Percentiles rank a stretch among this genome's conserved stretches.
These are phyloP conservation scores for Scheffersomyces amazonensis DNA, from an alignment of 805 yeast species.

Conservation along the genomic window DNA sequence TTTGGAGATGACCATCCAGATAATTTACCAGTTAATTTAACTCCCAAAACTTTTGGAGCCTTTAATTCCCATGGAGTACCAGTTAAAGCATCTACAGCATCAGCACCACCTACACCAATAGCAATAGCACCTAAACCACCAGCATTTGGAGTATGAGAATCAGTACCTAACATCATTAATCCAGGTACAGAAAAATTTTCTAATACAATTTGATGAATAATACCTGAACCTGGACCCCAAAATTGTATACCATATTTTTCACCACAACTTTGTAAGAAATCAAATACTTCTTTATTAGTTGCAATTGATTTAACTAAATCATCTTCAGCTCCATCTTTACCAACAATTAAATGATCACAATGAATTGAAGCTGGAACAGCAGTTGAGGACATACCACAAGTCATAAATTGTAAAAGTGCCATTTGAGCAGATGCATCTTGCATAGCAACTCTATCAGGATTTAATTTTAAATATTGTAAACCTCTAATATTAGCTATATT, in stretches of 20 bases:
- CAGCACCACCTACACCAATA: slow-evolving; percentile 99
- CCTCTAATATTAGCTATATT: slow-evolving; percentile 68
- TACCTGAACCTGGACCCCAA: slow-evolving; percentile 99
- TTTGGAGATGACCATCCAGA: slow-evolving; percentile 97
- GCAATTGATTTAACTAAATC: slow-evolving; percentile 81
- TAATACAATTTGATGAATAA: slow-evolving; percentile 94
- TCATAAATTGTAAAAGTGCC: slow-evolving; percentile 98
- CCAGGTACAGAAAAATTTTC: slow-evolving; percentile 98
- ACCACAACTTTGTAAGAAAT: slow-evolving; percentile 89
- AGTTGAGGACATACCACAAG: slow-evolving; percentile 84
- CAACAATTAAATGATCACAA: slow-evolving; percentile 97
- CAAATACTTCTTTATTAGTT: slow-evolving; percentile 92
- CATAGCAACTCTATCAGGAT: slow-evolving; percentile 98
- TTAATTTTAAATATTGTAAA: slow-evolving; percentile 80
- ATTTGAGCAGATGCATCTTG: slow-evolving; percentile 99
- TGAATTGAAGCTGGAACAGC: slow-evolving; percentile 95
- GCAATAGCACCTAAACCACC: slow-evolving; percentile 99
- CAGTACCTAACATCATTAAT: slow-evolving; percentile 95
- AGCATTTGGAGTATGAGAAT: slow-evolving; percentile 98
- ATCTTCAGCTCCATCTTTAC: slow-evolving; percentile 84
- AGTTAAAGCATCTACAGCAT: slow-evolving; percentile 96
- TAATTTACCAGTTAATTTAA: slow-evolving; percentile 84
- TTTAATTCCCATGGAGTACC: slow-evolving; percentile 98
- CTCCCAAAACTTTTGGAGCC: slow-evolving; percentile 95
- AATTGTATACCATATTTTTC: slow-evolving; percentile 95